A percentile compares a stretch with the other conserved stretches of the same genome.
Conservation (phyloP, 768 basidiomycete genomes). For the Pleurotus salmoneostramineus region DNA sequence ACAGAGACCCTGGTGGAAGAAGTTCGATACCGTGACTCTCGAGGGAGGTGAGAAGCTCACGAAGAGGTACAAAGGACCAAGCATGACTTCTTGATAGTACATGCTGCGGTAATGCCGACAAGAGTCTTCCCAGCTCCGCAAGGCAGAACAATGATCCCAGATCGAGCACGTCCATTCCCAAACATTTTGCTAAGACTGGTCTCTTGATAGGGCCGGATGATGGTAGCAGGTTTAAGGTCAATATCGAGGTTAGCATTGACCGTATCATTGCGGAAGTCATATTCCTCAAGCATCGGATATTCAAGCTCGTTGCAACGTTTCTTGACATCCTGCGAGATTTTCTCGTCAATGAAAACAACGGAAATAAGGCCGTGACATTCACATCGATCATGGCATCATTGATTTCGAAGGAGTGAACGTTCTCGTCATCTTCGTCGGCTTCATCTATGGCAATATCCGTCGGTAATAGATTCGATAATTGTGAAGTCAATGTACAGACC, state of each 20-base stretch:
- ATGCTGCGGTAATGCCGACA: constrained; percentile 99
- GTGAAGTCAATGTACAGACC: constrained; percentile 40
- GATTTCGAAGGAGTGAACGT: constrained; percentile 96
- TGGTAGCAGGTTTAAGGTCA: constrained; percentile 95
- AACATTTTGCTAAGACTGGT: constrained; percentile 99
- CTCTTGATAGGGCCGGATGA: constrained; percentile 97
- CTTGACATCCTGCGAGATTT: constrained; percentile 74
- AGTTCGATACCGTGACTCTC: background rate
- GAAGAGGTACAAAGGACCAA: constrained; percentile 96
- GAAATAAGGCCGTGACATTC: constrained; percentile 17
- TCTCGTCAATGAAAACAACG: constrained; percentile 2
- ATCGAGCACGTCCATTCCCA: constrained; percentile 96
- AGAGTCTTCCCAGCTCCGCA: constrained; percentile 99
- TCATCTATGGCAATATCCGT: constrained; percentile 56
- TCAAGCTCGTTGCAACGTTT: constrained; percentile 95
- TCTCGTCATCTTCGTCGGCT: constrained; percentile 96
- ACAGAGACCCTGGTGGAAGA: constrained; percentile 66
- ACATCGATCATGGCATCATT: constrained; percentile 93
- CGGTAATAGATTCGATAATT: background rate
- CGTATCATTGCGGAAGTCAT: constrained; percentile 97
- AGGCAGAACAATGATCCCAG: constrained; percentile 96
- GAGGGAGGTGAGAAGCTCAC: constrained; percentile 49
- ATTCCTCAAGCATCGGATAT: constrained; percentile 98
- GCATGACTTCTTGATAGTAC: constrained; percentile 98
- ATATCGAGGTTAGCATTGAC: constrained; percentile 97